Evolutionary conservation across 2,329 filamentous ascomycete genomes (phyloP).

Genomic region (Fusarium penzigii): DNA sequence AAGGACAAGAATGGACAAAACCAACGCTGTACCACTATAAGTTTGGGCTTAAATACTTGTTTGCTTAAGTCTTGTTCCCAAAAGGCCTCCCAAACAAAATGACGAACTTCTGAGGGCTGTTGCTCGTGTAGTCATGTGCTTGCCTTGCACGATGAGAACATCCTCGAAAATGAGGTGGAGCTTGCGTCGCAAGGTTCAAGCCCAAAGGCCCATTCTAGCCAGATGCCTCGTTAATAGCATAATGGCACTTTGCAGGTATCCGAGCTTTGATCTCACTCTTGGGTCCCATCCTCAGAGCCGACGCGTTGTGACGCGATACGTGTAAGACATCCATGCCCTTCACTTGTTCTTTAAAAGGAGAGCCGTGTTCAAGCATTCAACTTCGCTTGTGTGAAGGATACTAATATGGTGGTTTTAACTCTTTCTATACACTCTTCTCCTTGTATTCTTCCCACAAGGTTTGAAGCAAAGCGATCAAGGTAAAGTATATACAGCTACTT

Average conservation of each 20-base stretch:
- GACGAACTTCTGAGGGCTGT: not conserved
- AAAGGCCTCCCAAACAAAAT: not conserved
- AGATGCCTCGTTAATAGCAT: not conserved
- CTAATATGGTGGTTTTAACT: too few relatives aligned
- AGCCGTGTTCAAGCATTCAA: not conserved
- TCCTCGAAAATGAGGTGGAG: not conserved
- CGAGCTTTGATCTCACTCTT: not conserved
- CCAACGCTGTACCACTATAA: not conserved
- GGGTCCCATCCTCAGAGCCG: not conserved
- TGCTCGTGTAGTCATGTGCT: not conserved
- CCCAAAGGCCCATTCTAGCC: not conserved
- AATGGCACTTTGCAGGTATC: not conserved
- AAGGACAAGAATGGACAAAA: not conserved
- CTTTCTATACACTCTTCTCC: too few relatives aligned
- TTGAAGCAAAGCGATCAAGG: too few relatives aligned
- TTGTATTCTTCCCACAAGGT: too few relatives aligned
- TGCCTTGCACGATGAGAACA: too few relatives aligned
- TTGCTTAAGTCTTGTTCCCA: not conserved
- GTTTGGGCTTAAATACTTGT: not conserved
- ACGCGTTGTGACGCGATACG: not conserved
- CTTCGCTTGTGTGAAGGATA: too few relatives aligned
- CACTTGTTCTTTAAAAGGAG: not conserved
- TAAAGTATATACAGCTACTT: too few relatives aligned
- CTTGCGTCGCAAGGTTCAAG: not conserved
- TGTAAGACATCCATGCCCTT: not conserved